phyloP scores from a whole-genome alignment of 495 filamentous ascomycete genomes.

The Aspergillus steynii region DNA sequence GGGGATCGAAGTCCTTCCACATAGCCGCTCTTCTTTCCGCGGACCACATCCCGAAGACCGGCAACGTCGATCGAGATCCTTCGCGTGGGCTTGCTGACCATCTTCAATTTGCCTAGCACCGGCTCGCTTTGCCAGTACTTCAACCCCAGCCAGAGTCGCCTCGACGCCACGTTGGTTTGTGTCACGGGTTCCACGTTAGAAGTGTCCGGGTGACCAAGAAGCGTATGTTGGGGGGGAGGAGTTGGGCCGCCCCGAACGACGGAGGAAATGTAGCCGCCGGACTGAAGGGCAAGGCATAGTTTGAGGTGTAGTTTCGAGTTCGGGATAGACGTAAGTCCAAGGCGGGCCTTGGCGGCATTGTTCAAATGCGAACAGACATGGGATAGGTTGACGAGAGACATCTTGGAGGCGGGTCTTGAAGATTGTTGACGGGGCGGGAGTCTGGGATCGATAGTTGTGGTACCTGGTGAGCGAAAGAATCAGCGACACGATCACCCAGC shows the following conservation, averaged over 20 bases:
- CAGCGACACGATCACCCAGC: background rate
- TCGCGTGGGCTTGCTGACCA: conserved; percentile 78
- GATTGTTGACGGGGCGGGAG: conserved; percentile 15
- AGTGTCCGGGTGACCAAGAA: conserved; percentile 44
- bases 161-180: conserved; percentile 70
- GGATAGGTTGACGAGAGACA: conserved; percentile 83
- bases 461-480: background rate
- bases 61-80: conserved; percentile 62
- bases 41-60: conserved; percentile 60
- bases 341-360: conserved; percentile 83
- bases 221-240: conserved; percentile 59
- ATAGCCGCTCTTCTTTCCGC: conserved; percentile 63
- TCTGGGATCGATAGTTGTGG: conserved; percentile 1
- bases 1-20: conserved; percentile 72
- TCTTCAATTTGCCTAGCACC: conserved; percentile 67
- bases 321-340: conserved; percentile 85
- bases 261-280: conserved; percentile 75
- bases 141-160: conserved; percentile 86
- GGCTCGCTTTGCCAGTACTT: conserved; percentile 92
- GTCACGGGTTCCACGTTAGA: conserved; percentile 62
- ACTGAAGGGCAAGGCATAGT: conserved; percentile 76
- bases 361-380: conserved; percentile 91
- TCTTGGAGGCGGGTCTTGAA: conserved; percentile 40
- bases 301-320: conserved; percentile 77
- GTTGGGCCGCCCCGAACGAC: conserved; percentile 74